Base-by-base conservation (phyloP, 148 eudicot genomes). In the Fagopyrum tataricum region DNA sequence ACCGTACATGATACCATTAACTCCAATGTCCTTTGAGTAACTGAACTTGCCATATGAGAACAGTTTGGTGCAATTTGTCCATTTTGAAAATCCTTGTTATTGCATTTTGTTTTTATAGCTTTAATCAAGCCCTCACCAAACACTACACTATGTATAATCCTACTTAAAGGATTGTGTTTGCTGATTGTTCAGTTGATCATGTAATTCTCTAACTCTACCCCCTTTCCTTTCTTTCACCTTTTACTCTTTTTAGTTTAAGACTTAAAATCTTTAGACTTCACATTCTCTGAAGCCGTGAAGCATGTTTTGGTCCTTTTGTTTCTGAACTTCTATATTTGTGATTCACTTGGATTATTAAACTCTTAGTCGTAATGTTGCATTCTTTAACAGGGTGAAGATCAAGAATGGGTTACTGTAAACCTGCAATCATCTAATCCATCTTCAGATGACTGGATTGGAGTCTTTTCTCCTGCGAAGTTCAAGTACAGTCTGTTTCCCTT, bases 381-480 rank as follows among this genome's bases (percentile, higher is more conserved):
- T n/a, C 7, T 43, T n/a, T 7, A 43, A 39, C 71, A 95, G 98
- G 93, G 98, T 24, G 89, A 87, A 82, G 93, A 90, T 78, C 76
- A 73, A 74, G 87, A 85, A 75, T 88, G 93, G 98, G 91, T 95
- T 31, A 76, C 73, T 62, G 87, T 95, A 42, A 78, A 77, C 24
- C 75, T 91, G 70, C 82, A 76, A 26, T 81, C 86, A 47, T 76
- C 90, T 12, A 73, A 86, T 42, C 90, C 96, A 51, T 78, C 92
- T 40, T 44, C 79, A n/a, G 87, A 84, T 81, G 97, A 95, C 71
- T 95, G 98, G 98, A 79, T 95, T 80, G 98, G 93, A 70, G 96
- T 90, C 68, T 95, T 91, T 76, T 91, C 97, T 67, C 97, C 98
- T 7, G 97, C 93, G 31, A 81, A 79, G 40, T 76, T 84, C 78